phyloP scores from a whole-genome alignment of 2,329 filamentous ascomycete genomes.

The Fusarium sp. region DNA sequence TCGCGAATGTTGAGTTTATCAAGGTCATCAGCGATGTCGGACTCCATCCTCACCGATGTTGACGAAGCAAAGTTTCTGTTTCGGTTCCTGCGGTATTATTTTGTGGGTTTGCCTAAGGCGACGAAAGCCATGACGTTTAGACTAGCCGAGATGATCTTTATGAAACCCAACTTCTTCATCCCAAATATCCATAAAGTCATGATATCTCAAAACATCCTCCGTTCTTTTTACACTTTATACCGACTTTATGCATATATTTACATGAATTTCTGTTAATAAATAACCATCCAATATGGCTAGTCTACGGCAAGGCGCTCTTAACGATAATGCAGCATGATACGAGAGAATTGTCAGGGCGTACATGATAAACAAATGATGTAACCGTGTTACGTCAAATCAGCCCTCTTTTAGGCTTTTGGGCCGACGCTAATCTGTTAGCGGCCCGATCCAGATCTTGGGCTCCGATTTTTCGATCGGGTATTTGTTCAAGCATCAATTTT shows the following conservation, averaged over 20 bases:
- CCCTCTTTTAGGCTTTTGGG: neutral
- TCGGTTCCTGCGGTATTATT: neutral
- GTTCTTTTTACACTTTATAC: neutral
- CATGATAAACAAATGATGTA: neutral
- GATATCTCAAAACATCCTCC: neutral
- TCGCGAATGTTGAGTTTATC: conserved; percentile 60
- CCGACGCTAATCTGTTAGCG: conserved; percentile 12
- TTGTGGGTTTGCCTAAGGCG: conserved; percentile 18
- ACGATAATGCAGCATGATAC: neutral
- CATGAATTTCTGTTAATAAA: accelerated
- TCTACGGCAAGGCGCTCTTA: neutral
- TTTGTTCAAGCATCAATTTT: neutral
- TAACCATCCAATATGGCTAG: neutral
- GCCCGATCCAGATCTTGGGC: conserved; percentile 23
- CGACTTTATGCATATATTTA: neutral
- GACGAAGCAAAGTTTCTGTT: neutral
- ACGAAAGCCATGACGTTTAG: conserved; percentile 6
- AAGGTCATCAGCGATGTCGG: conserved; percentile 26
- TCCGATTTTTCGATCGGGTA: conserved; percentile 7
- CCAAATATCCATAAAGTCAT: too few species aligned
- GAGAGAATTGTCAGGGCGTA: neutral
- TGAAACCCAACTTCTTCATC: neutral
- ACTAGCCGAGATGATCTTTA: conserved; percentile 2
- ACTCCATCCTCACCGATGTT: conserved; percentile 28
- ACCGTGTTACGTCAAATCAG: neutral